Conservation (phyloP, 352 stramenopile genomes). For the Phytophthora crassamura region DNA sequence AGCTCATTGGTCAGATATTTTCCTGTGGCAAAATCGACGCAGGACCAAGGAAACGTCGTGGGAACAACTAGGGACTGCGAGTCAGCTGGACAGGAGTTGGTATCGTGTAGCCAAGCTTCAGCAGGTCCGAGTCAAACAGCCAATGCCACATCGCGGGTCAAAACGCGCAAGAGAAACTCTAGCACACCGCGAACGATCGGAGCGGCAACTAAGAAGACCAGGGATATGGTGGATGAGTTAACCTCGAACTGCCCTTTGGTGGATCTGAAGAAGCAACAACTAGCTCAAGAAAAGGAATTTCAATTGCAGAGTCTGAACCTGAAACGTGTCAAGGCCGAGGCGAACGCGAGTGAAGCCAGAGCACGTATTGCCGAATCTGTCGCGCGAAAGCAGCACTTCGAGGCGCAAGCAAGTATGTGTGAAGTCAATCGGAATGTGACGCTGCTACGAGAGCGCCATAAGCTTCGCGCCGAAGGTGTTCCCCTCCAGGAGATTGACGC, state of each 20-base stretch:
- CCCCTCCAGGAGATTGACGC: not conserved
- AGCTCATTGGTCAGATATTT: no score
- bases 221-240: not conserved
- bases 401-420: not conserved
- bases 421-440: conserved; percentile 5
- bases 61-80: not conserved
- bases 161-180: not conserved
- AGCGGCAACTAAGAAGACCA: conserved; percentile 1
- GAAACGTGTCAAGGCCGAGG: not conserved
- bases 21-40: no score
- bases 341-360: not conserved
- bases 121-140: no score
- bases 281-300: conserved; percentile 12
- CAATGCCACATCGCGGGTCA: no score
- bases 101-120: no score
- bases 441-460: conserved; percentile 10
- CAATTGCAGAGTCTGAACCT: conserved; percentile 7
- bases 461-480: conserved; percentile 13
- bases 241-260: not conserved
- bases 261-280: conserved; percentile 4
- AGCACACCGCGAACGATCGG: conserved; percentile 7
- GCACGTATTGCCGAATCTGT: conserved; percentile 1
- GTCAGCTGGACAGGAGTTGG: no score
- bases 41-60: not conserved
- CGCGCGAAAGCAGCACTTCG: not conserved